Conservation (phyloP, 2,329 filamentous ascomycete genomes). For the Colletotrichum eremochloae region DNA sequence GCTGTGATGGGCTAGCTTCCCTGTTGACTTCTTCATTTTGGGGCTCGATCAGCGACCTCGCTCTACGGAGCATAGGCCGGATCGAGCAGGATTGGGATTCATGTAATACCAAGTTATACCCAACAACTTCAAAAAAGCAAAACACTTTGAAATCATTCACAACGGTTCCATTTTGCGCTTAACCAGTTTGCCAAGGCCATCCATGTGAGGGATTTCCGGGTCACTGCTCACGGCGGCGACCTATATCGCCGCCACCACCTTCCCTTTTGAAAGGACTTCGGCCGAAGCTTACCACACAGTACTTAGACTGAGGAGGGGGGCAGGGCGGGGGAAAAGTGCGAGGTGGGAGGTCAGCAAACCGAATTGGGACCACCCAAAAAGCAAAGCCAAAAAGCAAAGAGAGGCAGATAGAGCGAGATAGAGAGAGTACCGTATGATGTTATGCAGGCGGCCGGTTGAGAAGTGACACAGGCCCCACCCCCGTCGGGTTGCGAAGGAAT, state of each 20-base stretch:
- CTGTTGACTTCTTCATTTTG: conserved; percentile 34
- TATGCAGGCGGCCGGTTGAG: conserved; percentile 3
- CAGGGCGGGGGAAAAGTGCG: background rate
- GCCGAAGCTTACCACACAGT: conserved; percentile 31
- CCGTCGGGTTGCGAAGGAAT: too few relatives aligned
- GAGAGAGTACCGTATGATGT: too few relatives aligned
- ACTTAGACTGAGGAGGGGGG: background rate
- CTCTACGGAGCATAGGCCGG: conserved; percentile 21
- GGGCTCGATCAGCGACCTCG: conserved; percentile 6
- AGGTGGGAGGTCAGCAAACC: background rate
- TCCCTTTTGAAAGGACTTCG: conserved; percentile 28
- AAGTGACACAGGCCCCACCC: background rate
- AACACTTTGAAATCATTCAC: background rate
- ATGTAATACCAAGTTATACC: conserved; percentile 42
- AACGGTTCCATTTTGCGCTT: background rate
- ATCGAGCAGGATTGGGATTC: conserved; percentile 37
- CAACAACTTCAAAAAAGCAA: conserved; percentile 36
- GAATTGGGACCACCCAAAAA: background rate
- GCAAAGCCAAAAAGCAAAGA: background rate
- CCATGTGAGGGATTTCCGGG: conserved; percentile 20
- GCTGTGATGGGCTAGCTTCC: conserved; percentile 49
- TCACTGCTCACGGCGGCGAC: conserved; percentile 20
- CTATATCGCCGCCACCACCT: conserved; percentile 31
- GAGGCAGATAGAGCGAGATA: too few relatives aligned
- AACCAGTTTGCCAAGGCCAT: background rate